Evolutionary conservation across 2,329 filamentous ascomycete genomes (phyloP), one percentile per base, ranked within the genome.

Genomic region (Pestalotiopsis fici): DNA sequence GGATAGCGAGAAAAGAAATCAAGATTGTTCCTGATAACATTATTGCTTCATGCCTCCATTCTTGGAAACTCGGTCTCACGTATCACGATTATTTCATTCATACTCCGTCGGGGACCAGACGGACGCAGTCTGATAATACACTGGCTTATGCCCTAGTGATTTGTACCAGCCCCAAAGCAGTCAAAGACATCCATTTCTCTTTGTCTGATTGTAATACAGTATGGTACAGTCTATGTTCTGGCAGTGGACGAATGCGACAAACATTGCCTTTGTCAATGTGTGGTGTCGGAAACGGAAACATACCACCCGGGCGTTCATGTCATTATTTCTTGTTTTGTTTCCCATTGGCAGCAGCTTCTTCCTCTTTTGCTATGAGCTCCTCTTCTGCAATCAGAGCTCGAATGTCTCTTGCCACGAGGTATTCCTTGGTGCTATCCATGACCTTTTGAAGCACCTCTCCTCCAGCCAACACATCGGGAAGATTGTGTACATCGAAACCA

Each of bases 401-500:
- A 47, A 97, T 88, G 69, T 97, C 95, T 71, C 86, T 86, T 69
- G 91, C 89, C 56, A 90, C 85, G 71, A 96, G 84, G 93, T 93
- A 97, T 56, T 86, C 85, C 71, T 86, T 87, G 13, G 95, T 93
- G 71, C 92, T 94, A 21, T 91, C 87, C 86, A 98, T 93, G 69
- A 97, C 83, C 65, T 83, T 87, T 60, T 93, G 91, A 56, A 98
- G 82, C 12, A 85, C 88, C 67, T 92, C 86, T 1, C 87, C 89
- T 13, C 95, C 95, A 60, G 86, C 87, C 65, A 97, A 84, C n/a
- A 97, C 91, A 74, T 92, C 88, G 63, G 93, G 90, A 69, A 98
- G 81, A 76, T 95, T 93, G 76, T 95, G 90, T 15, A 94, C 86
- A 66, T 95, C 95, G 50, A 92, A 78, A 0, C 92, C 93, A 73